Base-by-base conservation (phyloP, 768 basidiomycete genomes). In the Suillus placidus region DNA sequence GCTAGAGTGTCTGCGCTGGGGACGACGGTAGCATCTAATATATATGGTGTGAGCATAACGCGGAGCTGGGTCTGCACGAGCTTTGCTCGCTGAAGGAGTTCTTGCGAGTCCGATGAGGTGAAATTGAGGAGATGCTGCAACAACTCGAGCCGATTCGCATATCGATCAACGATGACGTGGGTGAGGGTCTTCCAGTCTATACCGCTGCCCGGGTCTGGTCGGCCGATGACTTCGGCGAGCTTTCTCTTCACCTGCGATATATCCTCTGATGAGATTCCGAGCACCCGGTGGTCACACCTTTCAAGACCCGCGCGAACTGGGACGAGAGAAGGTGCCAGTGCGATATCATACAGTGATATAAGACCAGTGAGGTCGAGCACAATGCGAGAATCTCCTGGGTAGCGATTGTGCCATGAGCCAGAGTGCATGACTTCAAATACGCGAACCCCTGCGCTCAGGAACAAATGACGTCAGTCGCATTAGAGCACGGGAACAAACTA, bases 141-240 rank as follows among this genome's bases (percentile, higher is more conserved):
- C 23, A 79, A 64, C 62, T 84, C 80, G 14, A 86, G 72, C n/a
- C 84, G 72, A 20, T 76, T 77, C 6, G 75, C 76, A 61, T 81
- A 82, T 8, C 83, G 80, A 51, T 83, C 76, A 4, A 76, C 72
- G n/a, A 84, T 70, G 37, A 79, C 75, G 12, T 76, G 74, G 14
- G 77, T 67, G 42, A 83, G 71, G 3, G 75, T 73, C 34, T 70
- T 69, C 84, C 84, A 85, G 67, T 85, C 82, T 3, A 84, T 63
- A 0, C 76, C 77, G 60, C 78, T 82, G 0, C 66, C 64, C 3
- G 16, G 51, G 3, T 42, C 56, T 20, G 68, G 54, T 40, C 58
- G 20, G 23, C 32, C 35, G 45, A 73, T 30, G 14, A 9, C 45
- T 9, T 55, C 43, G 23, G 49, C 64, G 10, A 73, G 56, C n/a